Evolutionary conservation across 2,329 filamentous ascomycete species (phyloP).

Genomic region (Emydomyces testavorans): DNA sequence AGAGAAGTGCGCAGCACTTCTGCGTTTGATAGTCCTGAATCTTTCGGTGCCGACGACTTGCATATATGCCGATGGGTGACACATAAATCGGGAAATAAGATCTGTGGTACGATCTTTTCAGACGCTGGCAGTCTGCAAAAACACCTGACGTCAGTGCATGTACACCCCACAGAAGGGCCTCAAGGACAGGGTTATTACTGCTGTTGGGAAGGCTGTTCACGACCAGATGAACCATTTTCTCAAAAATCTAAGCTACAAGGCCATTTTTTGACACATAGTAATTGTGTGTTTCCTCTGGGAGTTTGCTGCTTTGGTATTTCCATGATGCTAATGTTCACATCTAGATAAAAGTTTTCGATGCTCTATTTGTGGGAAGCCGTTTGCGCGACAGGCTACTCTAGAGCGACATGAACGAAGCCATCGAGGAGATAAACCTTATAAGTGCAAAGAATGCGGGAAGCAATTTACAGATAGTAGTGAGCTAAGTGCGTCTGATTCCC

Average conservation of each 20-base stretch:
- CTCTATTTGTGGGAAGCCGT: conserved; percentile 32
- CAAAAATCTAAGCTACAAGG: conserved; percentile 38
- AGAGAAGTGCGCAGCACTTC: conserved; percentile 28
- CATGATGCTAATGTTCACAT: conserved; percentile 5
- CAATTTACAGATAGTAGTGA: conserved; percentile 37
- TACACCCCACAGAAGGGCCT: conserved; percentile 28
- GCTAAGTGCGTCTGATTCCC: conserved; percentile 25
- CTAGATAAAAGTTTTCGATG: conserved; percentile 35
- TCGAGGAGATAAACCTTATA: conserved; percentile 35
- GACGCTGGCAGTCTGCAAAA: conserved; percentile 31
- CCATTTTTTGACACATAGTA: conserved; percentile 36
- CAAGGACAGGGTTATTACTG: conserved; percentile 36
- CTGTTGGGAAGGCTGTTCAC: conserved; percentile 34
- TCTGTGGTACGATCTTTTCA: conserved; percentile 29
- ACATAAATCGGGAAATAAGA: conserved; percentile 13
- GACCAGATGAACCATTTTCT: conserved; percentile 35
- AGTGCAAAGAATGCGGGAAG: conserved; percentile 33
- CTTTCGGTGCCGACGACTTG: conserved; percentile 25
- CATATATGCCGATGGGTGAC: conserved; percentile 32
- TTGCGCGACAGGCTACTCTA: conserved; percentile 34
- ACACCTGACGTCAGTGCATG: conserved; percentile 30
- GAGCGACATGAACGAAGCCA: conserved; percentile 37
- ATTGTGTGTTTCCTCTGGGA: conserved; percentile 24
- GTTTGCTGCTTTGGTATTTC: not conserved
- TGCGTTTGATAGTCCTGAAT: conserved; percentile 29